phyloP scores from a whole-genome alignment of 495 filamentous ascomycete species.

The Annulohypoxylon nitens region DNA sequence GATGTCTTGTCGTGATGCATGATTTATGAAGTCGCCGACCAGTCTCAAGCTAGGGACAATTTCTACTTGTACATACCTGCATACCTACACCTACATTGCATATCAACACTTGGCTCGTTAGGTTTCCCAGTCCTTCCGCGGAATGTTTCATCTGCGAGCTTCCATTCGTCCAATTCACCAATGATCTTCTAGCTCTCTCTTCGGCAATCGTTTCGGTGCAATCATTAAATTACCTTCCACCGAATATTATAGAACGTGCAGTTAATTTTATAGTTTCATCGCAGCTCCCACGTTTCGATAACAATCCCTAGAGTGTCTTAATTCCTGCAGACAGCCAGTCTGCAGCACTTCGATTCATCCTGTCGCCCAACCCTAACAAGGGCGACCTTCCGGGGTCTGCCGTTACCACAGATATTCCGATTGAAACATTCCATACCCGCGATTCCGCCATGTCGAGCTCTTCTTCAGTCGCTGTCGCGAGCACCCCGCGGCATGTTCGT shows the following conservation, averaged over 20 bases:
- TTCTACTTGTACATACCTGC: conserved; percentile 32
- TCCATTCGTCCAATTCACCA: conserved; percentile 38
- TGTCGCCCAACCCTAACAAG: conserved; percentile 42
- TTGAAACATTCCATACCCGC: conserved; percentile 46
- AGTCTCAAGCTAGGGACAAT: conserved; percentile 36
- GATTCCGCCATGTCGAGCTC: conserved; percentile 59
- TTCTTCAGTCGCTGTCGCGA: conserved; percentile 53
- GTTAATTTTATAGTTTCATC: conserved; percentile 30
- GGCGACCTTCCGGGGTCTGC: conserved; percentile 48
- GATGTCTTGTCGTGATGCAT: conserved; percentile 25
- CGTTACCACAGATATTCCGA: conserved; percentile 48
- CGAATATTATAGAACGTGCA: conserved; percentile 32
- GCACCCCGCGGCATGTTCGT: conserved; percentile 54
- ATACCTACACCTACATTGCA: not conserved
- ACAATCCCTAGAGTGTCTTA: conserved; percentile 21
- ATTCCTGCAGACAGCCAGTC: conserved; percentile 34
- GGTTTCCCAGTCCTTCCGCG: conserved; percentile 43
- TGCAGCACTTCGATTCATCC: conserved; percentile 42
- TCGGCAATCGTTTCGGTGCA: conserved; percentile 33
- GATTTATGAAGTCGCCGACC: conserved; percentile 30
- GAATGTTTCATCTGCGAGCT: conserved; percentile 48
- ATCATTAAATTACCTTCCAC: conserved; percentile 20
- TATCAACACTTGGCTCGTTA: conserved; percentile 27
- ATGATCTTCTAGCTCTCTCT: conserved; percentile 36
- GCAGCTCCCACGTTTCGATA: conserved; percentile 30